These are phyloP conservation scores for Neonectria ditissima DNA, from an alignment of 2,329 filamentous ascomycete genomes.

Conservation along the genomic window DNA sequence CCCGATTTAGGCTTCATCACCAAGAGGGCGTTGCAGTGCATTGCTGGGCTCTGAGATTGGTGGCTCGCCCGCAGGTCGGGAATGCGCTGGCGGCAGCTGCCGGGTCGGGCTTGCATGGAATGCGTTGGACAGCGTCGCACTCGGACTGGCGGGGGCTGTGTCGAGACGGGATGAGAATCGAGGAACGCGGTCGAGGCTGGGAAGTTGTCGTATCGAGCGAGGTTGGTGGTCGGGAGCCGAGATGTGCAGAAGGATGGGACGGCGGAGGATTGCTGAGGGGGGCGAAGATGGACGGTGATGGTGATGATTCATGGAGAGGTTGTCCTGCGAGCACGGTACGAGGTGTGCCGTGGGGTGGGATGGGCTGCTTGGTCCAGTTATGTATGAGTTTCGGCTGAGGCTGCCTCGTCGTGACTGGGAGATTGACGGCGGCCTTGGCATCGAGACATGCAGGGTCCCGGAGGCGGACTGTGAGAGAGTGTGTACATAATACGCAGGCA, in stretches of 20 bases:
- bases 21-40: background rate
- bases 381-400: background rate
- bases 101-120: background rate
- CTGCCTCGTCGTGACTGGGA: background rate
- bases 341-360: background rate
- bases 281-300: background rate
- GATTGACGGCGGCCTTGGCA: background rate
- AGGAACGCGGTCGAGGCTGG: background rate
- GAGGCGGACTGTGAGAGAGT: background rate
- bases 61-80: background rate
- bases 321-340: background rate
- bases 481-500: background rate
- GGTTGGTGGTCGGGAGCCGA: slow-evolving; percentile 9
- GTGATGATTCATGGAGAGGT: background rate
- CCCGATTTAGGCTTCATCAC: background rate
- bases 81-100: background rate
- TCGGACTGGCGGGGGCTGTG: background rate
- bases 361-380: background rate
- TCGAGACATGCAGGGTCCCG: background rate
- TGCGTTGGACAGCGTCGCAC: background rate
- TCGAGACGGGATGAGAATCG: background rate
- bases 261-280: too few relatives aligned
- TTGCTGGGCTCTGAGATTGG: background rate
- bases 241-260: background rate
- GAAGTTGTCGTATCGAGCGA: background rate